Conservation (phyloP, 176 grass and related monocot genomes). For the Triticum timopheevii region DNA sequence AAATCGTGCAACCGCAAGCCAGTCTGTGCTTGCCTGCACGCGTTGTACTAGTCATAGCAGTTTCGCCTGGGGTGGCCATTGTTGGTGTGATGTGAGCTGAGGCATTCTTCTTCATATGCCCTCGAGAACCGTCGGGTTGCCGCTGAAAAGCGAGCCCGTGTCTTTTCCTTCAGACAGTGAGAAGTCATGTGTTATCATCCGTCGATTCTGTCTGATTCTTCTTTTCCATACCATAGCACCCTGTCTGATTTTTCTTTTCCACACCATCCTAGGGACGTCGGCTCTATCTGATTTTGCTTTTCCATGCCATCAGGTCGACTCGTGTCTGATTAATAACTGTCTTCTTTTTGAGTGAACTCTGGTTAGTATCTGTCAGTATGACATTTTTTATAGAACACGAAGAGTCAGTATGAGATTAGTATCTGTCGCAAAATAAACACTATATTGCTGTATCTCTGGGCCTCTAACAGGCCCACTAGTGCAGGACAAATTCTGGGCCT, state of each 20-base stretch:
- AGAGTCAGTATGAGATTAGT: too few species aligned
- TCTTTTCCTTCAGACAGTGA: neutral
- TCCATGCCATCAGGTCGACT: neutral
- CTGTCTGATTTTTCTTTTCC: neutral
- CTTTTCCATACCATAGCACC: neutral
- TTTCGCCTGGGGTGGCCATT: neutral
- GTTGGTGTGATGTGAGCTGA: neutral
- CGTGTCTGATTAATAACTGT: too few species aligned
- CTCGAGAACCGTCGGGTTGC: neutral
- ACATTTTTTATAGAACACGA: too few species aligned
- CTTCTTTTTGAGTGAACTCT: too few species aligned
- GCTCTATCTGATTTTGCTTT: neutral
- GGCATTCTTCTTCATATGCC: neutral
- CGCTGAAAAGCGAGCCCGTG: neutral
- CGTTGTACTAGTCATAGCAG: neutral
- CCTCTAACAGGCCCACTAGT: too few species aligned
- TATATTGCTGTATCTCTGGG: too few species aligned
- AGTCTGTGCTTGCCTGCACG: neutral
- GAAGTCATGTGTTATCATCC: neutral
- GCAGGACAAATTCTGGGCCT: too few species aligned
- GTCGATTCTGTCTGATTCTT: neutral
- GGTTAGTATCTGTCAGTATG: too few species aligned
- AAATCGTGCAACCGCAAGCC: neutral
- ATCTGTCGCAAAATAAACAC: too few species aligned
- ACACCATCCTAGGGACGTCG: neutral